Conservation (phyloP, 345 rosid genomes). For the Erucastrum elatum region DNA sequence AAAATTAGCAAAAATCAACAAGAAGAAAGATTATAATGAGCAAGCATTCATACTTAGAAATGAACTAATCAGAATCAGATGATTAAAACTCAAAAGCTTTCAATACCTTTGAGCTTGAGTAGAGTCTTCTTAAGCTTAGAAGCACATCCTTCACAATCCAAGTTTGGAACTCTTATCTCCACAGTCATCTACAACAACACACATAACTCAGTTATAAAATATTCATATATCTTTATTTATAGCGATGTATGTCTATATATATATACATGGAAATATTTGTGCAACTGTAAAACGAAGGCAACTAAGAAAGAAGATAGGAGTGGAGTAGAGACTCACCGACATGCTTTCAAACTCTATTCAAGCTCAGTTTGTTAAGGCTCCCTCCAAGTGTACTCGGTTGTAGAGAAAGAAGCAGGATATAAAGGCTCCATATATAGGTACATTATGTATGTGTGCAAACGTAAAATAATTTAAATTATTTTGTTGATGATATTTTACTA, state of each 20-base stretch:
- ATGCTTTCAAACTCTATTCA: conserved; percentile 32
- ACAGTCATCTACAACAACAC: conserved; percentile 56
- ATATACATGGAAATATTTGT: not conserved
- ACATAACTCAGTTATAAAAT: not conserved
- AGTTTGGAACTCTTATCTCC: conserved; percentile 86
- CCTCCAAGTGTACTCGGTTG: conserved; percentile 7
- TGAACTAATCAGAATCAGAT: too few species aligned
- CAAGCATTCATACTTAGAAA: not conserved
- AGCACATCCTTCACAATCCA: conserved; percentile 93
- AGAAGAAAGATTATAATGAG: not conserved
- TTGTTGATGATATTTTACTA: not conserved
- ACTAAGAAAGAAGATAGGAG: not conserved
- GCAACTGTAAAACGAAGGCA: not conserved
- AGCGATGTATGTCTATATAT: not conserved
- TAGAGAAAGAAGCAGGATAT: conserved; percentile 20
- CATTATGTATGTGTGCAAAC: conserved; percentile 7
- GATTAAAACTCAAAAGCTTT: not conserved
- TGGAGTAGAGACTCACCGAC: conserved; percentile 53
- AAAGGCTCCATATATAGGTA: conserved; percentile 11
- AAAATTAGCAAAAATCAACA: not conserved
- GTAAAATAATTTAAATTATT: not conserved
- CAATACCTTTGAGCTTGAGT: conserved; percentile 81
- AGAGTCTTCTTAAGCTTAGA: conserved; percentile 82
- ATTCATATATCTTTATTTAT: not conserved
- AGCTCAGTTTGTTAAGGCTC: conserved; percentile 6